A percentile compares a stretch with the other conserved stretches of the same genome.
phyloP scores from a whole-genome alignment of 352 stramenopile genomes.

The Globisporangium nunn region DNA sequence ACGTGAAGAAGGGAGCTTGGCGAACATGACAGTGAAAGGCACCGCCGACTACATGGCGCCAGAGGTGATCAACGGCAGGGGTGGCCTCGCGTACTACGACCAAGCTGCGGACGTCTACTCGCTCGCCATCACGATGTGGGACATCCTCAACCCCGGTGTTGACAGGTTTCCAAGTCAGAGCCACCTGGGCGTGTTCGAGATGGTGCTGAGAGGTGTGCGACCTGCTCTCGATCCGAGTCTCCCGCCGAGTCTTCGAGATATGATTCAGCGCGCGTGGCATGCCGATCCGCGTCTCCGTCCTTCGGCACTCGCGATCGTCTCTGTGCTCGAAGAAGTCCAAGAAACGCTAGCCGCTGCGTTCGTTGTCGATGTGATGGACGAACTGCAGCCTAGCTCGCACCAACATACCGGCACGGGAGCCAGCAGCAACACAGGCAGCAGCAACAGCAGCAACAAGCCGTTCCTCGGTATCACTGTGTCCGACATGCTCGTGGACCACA shows the following conservation, averaged over 20 bases:
- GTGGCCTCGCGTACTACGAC: slow-evolving; percentile 19
- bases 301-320: slow-evolving; percentile 31
- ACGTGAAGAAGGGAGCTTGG: slow-evolving; percentile 11
- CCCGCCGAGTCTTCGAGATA: slow-evolving; percentile 24
- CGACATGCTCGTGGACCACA: slow-evolving; percentile 33
- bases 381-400: slow-evolving; percentile 12
- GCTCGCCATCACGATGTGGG: slow-evolving; percentile 55
- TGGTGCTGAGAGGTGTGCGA: slow-evolving; percentile 28
- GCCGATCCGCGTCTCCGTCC: slow-evolving; percentile 24
- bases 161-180: slow-evolving; percentile 33
- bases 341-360: slow-evolving; percentile 32
- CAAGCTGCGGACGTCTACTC: slow-evolving; percentile 52
- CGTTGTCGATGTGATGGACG: slow-evolving; percentile 16
- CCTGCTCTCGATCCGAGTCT: slow-evolving; percentile 22
- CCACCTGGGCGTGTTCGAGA: slow-evolving; percentile 30
- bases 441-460: neutral
- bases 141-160: slow-evolving; percentile 34
- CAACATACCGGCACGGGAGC: neutral
- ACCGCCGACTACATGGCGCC: slow-evolving; percentile 48
- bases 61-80: slow-evolving; percentile 38
- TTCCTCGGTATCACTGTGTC: slow-evolving; percentile 13
- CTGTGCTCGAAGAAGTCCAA: slow-evolving; percentile 33
- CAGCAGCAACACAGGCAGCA: neutral
- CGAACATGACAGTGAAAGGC: neutral
- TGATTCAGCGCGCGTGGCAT: slow-evolving; percentile 45